phyloP scores from a whole-genome alignment of 2,329 filamentous ascomycete genomes.

The Ophiostoma tasmaniense region DNA sequence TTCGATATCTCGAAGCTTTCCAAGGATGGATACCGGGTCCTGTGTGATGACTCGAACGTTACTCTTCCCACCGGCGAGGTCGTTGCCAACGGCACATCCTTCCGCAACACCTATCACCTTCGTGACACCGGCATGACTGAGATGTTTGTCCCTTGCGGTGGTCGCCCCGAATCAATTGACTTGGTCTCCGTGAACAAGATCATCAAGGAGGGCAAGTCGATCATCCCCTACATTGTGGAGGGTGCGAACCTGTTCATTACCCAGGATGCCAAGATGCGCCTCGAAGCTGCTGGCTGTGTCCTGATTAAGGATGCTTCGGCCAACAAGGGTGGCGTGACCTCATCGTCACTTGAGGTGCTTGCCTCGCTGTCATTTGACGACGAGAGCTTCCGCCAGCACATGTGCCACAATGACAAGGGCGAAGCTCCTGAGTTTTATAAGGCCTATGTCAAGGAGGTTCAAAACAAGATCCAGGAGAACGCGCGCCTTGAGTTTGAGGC shows the following conservation, averaged over 20 bases:
- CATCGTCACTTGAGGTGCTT: slow-evolving; percentile 90
- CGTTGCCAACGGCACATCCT: slow-evolving; percentile 82
- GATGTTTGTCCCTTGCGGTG: slow-evolving; percentile 90
- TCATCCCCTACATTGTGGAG: slow-evolving; percentile 91
- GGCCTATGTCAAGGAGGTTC: slow-evolving; percentile 84
- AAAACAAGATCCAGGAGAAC: slow-evolving; percentile 83
- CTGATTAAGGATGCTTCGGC: slow-evolving; percentile 96
- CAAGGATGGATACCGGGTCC: slow-evolving; percentile 76
- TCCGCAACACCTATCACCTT: slow-evolving; percentile 96
- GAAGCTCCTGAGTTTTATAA: slow-evolving; percentile 84
- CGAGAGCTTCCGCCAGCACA: slow-evolving; percentile 76
- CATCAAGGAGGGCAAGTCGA: slow-evolving; percentile 80
- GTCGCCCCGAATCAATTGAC: slow-evolving; percentile 93
- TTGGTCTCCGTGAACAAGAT: slow-evolving; percentile 78
- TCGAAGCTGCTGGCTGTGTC: slow-evolving; percentile 91
- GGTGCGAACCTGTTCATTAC: slow-evolving; percentile 96
- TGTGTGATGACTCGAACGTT: slow-evolving; percentile 84
- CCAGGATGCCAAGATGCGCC: slow-evolving; percentile 89
- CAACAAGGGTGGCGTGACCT: slow-evolving; percentile 98
- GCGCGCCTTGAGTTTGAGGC: slow-evolving; percentile 93
- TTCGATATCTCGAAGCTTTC: slow-evolving; percentile 84
- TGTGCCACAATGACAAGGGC: slow-evolving; percentile 72
- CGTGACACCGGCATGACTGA: slow-evolving; percentile 71
- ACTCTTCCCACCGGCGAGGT: slow-evolving; percentile 81
- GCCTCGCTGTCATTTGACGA: slow-evolving; percentile 94